Percentiles rank a stretch among this genome's conserved stretches.
These are phyloP conservation scores for Chaetomium olivaceum DNA, from an alignment of 2,329 filamentous ascomycete species.

Conservation along the genomic window DNA sequence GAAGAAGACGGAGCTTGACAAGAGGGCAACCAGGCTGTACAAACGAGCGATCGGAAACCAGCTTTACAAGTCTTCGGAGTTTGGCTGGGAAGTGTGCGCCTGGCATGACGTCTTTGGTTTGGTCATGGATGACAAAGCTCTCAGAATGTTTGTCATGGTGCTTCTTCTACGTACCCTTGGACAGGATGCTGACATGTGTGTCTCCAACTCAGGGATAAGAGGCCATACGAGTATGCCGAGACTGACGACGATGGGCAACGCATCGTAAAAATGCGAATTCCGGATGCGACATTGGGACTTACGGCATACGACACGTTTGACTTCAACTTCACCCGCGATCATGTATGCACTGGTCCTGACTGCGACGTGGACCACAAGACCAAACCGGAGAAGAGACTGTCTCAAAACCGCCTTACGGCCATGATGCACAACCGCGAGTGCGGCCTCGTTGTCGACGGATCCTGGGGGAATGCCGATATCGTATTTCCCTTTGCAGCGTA, in stretches of 20 bases:
- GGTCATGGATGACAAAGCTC: slow-evolving; percentile 2
- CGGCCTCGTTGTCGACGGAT: slow-evolving; percentile 6
- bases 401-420: background rate
- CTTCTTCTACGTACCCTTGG: background rate
- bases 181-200: background rate
- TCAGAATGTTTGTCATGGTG: background rate
- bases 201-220: slow-evolving; percentile 1
- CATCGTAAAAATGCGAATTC: background rate
- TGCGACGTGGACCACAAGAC: background rate
- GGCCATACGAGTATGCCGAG: background rate
- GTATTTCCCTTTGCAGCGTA: slow-evolving; percentile 11
- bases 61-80: slow-evolving; percentile 10
- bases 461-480: slow-evolving; percentile 4
- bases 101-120: background rate
- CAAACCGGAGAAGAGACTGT: slow-evolving; percentile 4
- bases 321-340: background rate
- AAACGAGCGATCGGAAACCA: background rate
- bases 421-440: slow-evolving; percentile 9
- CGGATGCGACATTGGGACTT: slow-evolving; percentile 7
- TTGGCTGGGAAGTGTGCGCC: slow-evolving; percentile 6
- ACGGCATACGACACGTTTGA: background rate
- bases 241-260: background rate
- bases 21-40: background rate
- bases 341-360: background rate
- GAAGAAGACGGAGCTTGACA: slow-evolving; percentile 13